A percentile compares a stretch with the other conserved stretches of the same genome.
Evolutionary conservation across 108 stramenopile genomes (phyloP).

Genomic region (Discostella pseudostelligera): DNA sequence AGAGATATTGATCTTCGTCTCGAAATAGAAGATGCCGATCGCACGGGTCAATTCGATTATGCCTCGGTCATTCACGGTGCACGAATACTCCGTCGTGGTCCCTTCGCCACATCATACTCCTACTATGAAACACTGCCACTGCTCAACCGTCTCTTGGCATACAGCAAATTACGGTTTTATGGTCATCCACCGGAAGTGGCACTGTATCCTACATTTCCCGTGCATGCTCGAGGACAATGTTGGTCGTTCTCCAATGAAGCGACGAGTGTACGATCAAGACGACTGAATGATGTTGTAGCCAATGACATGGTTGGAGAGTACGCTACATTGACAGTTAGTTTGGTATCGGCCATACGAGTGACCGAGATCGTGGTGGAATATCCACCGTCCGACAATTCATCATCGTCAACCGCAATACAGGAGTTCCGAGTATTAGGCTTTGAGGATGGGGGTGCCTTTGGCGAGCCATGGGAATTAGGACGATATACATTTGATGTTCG

Average conservation of each 20-base stretch:
- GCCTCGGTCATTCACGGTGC: constrained; percentile 68
- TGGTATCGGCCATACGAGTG: constrained; percentile 52
- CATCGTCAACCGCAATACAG: constrained; percentile 40
- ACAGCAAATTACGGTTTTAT: constrained; percentile 61
- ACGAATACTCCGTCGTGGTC: constrained; percentile 53
- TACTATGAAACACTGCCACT: constrained; percentile 62
- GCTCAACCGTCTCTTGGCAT: constrained; percentile 62
- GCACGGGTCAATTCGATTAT: constrained; percentile 64
- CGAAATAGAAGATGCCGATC: constrained; percentile 66
- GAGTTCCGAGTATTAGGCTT: constrained; percentile 67
- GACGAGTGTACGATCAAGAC: constrained; percentile 3
- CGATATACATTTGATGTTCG: constrained; percentile 10
- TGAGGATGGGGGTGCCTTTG: constrained; percentile 56
- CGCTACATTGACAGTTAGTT: constrained; percentile 62
- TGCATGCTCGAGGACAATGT: constrained; percentile 70
- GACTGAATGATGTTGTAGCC: constrained; percentile 2
- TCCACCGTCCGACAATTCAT: constrained; percentile 30
- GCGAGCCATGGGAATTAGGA: constrained; percentile 60
- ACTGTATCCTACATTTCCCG: constrained; percentile 61
- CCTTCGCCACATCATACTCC: constrained; percentile 66
- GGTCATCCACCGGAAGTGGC: constrained; percentile 83
- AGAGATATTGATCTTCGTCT: constrained; percentile 52
- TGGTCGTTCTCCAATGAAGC: constrained; percentile 70
- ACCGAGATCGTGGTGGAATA: constrained; percentile 67
- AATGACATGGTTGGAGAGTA: constrained; percentile 55